Percentiles rank a stretch among this genome's conserved stretches.
These are phyloP conservation scores for Buddleja alternifolia DNA, from an alignment of 257 asterid species.

Conservation along the genomic window DNA sequence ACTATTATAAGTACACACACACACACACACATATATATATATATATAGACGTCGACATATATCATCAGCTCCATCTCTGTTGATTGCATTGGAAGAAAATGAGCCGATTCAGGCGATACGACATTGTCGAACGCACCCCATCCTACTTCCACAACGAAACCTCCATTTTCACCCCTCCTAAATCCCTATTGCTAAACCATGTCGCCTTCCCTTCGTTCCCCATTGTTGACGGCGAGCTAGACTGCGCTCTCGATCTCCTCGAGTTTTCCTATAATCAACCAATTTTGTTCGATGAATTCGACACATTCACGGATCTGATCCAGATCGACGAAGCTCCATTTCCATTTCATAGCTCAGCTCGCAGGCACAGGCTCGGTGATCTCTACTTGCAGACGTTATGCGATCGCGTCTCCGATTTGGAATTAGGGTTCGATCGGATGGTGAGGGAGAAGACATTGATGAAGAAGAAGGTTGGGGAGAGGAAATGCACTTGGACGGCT, in stretches of 20 bases:
- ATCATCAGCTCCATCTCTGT: background rate
- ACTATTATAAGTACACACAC: too few relatives aligned
- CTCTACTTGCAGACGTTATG: slow-evolving; percentile 48
- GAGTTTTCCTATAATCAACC: slow-evolving; percentile 29
- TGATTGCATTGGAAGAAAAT: slow-evolving; percentile 34
- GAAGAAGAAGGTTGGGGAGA: slow-evolving; percentile 53
- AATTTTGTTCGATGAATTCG: slow-evolving; percentile 44
- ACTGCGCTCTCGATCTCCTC: slow-evolving; percentile 49
- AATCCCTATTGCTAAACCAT: slow-evolving; percentile 38
- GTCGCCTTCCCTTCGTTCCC: slow-evolving; percentile 18
- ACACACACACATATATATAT: too few relatives aligned
- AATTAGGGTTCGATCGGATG: slow-evolving; percentile 53
- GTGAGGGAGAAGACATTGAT: slow-evolving; percentile 35
- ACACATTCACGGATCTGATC: slow-evolving; percentile 71
- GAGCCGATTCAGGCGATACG: slow-evolving; percentile 69
- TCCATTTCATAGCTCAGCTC: slow-evolving; percentile 50
- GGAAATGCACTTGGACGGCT: slow-evolving; percentile 87
- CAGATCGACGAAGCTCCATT: slow-evolving; percentile 66
- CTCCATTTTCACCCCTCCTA: slow-evolving; percentile 44
- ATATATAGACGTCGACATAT: too few relatives aligned
- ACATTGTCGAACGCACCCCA: slow-evolving; percentile 57
- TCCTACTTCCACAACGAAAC: slow-evolving; percentile 37
- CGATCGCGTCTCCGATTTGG: slow-evolving; percentile 77
- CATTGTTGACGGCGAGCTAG: slow-evolving; percentile 47
- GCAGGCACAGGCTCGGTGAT: slow-evolving; percentile 55